Conservation (phyloP, 2,329 filamentous ascomycete genomes). For the Fusarium sp. region DNA sequence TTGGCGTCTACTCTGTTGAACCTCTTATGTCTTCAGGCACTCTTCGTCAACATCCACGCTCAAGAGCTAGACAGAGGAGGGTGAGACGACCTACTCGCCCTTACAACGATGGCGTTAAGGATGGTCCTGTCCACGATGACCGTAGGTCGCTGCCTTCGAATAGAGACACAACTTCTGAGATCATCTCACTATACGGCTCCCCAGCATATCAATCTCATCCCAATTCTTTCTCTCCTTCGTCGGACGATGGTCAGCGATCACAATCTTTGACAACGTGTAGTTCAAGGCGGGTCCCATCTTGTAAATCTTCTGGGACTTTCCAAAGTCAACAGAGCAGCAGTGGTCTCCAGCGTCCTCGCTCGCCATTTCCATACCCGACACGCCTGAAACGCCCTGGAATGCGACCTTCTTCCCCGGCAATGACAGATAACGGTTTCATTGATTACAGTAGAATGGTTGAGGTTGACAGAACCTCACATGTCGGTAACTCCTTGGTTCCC, state of each 20-base stretch:
- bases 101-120: constrained; percentile 53
- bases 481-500: constrained; percentile 49
- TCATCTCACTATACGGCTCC: constrained; percentile 69
- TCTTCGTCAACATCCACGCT: constrained; percentile 50
- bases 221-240: constrained; percentile 60
- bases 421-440: constrained; percentile 63
- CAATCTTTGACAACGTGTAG: constrained; percentile 70
- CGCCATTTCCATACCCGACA: constrained; percentile 72
- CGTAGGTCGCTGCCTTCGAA: constrained; percentile 64
- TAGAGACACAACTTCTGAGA: constrained; percentile 68
- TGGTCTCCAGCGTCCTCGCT: constrained; percentile 67
- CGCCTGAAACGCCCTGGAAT: constrained; percentile 69
- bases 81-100: constrained; percentile 48
- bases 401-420: constrained; percentile 64
- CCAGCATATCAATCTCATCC: constrained; percentile 63
- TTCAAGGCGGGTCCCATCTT: constrained; percentile 63
- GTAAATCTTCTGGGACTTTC: constrained; percentile 64
- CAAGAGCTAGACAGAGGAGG: constrained; percentile 53
- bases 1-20: constrained; percentile 71
- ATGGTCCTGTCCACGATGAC: constrained; percentile 57
- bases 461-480: constrained; percentile 64
- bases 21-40: constrained; percentile 51
- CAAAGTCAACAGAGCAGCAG: constrained; percentile 62
- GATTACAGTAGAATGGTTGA: constrained; percentile 68
- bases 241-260: constrained; percentile 65